These are phyloP conservation scores for Skeletonema grethae DNA, from an alignment of 108 stramenopile genomes.

Conservation along the genomic window DNA sequence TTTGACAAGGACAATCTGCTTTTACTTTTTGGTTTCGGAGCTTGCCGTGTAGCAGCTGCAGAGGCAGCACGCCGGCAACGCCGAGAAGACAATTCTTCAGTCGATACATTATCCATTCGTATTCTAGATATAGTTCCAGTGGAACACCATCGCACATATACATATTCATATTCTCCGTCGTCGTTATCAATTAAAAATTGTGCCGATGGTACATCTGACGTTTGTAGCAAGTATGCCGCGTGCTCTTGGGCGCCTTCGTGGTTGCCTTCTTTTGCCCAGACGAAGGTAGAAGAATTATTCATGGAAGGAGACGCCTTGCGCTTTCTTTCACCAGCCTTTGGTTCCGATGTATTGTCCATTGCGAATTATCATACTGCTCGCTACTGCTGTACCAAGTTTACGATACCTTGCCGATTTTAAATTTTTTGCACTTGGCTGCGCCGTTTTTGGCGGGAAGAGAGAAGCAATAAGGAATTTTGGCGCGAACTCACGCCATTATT, in stretches of 20 bases:
- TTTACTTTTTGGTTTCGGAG: background rate
- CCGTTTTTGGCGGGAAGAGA: no score
- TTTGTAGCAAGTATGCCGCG: background rate
- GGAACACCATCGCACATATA: background rate
- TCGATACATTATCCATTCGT: background rate
- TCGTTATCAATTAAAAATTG: background rate
- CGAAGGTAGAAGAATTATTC: background rate
- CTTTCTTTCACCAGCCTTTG: background rate
- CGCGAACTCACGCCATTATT: no score
- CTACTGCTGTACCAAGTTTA: no score
- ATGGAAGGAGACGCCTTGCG: background rate
- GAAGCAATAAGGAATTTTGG: no score
- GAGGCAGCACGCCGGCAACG: background rate
- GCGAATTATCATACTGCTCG: no score
- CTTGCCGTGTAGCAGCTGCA: background rate
- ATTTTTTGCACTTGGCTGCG: no score
- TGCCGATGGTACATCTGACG: background rate
- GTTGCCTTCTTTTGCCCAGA: slow-evolving; percentile 1
- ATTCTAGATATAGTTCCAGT: background rate
- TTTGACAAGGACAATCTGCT: slow-evolving; percentile 1
- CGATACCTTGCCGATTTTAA: no score
- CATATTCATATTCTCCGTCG: background rate
- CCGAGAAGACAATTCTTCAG: background rate
- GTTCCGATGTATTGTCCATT: background rate
- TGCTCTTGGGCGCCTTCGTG: background rate